Evolutionary conservation across 805 yeast species (phyloP).

Genomic region (Candida anglica): DNA sequence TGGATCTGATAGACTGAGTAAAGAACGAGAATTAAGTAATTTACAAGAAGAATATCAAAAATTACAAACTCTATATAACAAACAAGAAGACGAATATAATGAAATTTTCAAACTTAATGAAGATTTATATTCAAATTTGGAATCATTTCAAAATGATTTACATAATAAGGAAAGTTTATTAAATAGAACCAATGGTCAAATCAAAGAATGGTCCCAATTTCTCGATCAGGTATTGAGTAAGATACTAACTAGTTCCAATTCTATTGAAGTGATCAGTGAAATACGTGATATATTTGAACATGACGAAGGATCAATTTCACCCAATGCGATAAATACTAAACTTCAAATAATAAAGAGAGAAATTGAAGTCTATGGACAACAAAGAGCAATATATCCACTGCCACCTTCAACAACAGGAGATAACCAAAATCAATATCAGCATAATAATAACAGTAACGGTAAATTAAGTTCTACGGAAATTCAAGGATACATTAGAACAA

Average conservation of each 20-base stretch:
- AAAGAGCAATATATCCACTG: background rate
- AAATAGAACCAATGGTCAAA: constrained; percentile 1
- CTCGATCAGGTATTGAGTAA: constrained; percentile 2
- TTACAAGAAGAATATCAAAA: constrained; percentile 14
- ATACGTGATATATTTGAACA: background rate
- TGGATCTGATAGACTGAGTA: background rate
- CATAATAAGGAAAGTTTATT: constrained; percentile 22
- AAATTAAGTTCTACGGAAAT: background rate
- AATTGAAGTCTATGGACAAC: background rate
- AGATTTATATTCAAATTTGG: constrained; percentile 34
- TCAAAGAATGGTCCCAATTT: background rate
- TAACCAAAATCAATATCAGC: too few relatives aligned
- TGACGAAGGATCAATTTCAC: background rate
- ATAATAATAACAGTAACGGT: too few relatives aligned
- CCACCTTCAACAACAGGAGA: constrained; percentile 1
- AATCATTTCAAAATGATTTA: constrained; percentile 28
- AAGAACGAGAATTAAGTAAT: constrained; percentile 16
- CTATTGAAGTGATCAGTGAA: background rate
- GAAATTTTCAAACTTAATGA: constrained; percentile 34
- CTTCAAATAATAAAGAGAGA: background rate
- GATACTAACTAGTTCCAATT: background rate
- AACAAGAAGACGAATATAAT: constrained; percentile 16
- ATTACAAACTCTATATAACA: constrained; percentile 6
- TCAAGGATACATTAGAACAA: constrained; percentile 3
- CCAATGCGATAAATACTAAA: background rate